These are phyloP conservation scores for Camellia lanceoleosa DNA, from an alignment of 148 eudicot genomes.

Conservation along the genomic window DNA sequence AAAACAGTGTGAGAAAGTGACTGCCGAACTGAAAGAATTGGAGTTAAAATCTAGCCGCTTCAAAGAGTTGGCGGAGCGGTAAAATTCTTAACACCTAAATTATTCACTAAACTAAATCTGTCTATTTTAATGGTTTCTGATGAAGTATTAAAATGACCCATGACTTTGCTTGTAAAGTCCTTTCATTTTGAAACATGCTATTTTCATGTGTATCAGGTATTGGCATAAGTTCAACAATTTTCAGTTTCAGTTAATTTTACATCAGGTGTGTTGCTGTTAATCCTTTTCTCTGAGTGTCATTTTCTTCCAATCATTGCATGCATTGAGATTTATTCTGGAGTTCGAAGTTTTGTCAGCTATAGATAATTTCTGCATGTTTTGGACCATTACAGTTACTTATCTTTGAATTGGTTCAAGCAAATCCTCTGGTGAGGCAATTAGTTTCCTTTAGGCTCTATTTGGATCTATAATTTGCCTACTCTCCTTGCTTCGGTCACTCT, in stretches of 20 bases:
- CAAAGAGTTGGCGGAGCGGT: slow-evolving; percentile 94
- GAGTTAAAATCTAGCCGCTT: slow-evolving; percentile 86
- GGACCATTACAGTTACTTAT: not conserved
- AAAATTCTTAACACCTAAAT: slow-evolving; percentile 12
- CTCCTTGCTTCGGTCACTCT: no score
- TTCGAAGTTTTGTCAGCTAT: not conserved
- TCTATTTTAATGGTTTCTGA: not conserved
- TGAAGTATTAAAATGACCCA: not conserved
- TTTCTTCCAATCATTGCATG: not conserved
- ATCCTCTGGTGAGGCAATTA: not conserved
- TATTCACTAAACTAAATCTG: not conserved
- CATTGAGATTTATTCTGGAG: not conserved
- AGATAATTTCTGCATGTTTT: not conserved
- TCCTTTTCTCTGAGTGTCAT: not conserved
- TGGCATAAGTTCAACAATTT: slow-evolving; percentile 96
- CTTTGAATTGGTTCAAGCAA: not conserved
- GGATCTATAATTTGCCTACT: no score
- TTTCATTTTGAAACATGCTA: not conserved
- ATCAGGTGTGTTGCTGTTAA: slow-evolving; percentile 62
- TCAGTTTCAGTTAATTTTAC: slow-evolving; percentile 88
- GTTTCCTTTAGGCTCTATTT: not conserved
- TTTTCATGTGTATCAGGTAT: slow-evolving; percentile 54
- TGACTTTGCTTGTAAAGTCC: not conserved
- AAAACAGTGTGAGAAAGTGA: slow-evolving; percentile 79
- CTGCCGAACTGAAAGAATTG: slow-evolving; percentile 80